Evolutionary conservation across 371 early-diverging fungal species (phyloP).

Genomic region (Cokeromyces recurvatus): DNA sequence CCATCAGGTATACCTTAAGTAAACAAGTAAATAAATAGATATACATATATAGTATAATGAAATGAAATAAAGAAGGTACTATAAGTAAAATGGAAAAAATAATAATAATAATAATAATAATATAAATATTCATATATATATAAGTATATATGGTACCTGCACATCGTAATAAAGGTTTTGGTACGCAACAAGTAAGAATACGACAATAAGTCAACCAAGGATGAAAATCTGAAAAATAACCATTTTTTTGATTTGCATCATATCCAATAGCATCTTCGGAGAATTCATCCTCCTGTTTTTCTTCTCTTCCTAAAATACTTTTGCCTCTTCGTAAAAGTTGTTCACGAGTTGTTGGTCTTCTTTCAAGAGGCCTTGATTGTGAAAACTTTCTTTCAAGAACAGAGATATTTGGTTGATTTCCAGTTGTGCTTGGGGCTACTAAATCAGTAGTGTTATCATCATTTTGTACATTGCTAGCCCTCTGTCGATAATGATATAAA

Average conservation of each 20-base stretch:
- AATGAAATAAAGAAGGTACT: too few species aligned
- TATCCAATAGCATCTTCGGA: conserved; percentile 13
- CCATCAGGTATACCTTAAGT: conserved; percentile 44
- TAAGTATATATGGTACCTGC: conserved; percentile 6
- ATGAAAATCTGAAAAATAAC: conserved; percentile 9
- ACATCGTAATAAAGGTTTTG: conserved; percentile 19
- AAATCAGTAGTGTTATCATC: conserved; percentile 9
- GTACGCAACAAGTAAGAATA: conserved; percentile 52
- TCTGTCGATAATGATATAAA: conserved; percentile 52
- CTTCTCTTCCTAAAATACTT: conserved; percentile 39
- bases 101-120: not conserved
- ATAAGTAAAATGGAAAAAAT: too few species aligned
- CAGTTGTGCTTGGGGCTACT: conserved; percentile 31
- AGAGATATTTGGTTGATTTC: conserved; percentile 21
- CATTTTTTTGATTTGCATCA: conserved; percentile 1
- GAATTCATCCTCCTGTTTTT: conserved; percentile 20
- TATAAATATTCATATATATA: not conserved
- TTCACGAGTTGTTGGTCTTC: conserved; percentile 17
- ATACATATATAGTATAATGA: too few species aligned
- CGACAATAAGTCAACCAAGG: conserved; percentile 51
- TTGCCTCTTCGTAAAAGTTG: conserved; percentile 29
- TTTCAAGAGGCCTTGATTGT: conserved; percentile 6
- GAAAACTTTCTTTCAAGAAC: too few species aligned
- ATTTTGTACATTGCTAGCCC: conserved; percentile 33
- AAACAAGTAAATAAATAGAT: too few species aligned